Percentiles rank a stretch among this genome's conserved stretches.
These are phyloP conservation scores for Candida chauliodis DNA, from an alignment of 805 yeast species.

Conservation along the genomic window DNA sequence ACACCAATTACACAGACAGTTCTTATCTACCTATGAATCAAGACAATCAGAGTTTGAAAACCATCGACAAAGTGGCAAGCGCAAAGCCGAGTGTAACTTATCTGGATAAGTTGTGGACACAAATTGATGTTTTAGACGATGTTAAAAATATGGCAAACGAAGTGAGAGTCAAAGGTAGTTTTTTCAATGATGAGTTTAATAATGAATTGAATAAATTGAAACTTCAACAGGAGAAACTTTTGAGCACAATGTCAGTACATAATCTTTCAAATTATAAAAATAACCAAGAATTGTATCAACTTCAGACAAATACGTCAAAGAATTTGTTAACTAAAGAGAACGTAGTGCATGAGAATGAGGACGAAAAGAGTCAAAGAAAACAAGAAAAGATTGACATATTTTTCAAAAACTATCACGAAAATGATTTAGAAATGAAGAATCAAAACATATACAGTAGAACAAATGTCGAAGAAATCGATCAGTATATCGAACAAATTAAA, in stretches of 20 bases:
- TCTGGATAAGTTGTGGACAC: slow-evolving; percentile 83
- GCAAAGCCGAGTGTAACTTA: slow-evolving; percentile 58
- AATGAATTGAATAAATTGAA: slow-evolving; percentile 52
- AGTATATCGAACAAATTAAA: slow-evolving; percentile 48
- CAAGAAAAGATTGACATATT: slow-evolving; percentile 22
- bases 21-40: slow-evolving; percentile 3
- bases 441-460: slow-evolving; percentile 41
- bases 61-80: slow-evolving; percentile 49
- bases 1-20: slow-evolving; percentile 17
- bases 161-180: slow-evolving; percentile 41
- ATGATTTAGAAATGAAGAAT: slow-evolving; percentile 12
- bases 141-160: slow-evolving; percentile 57
- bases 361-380: slow-evolving; percentile 27
- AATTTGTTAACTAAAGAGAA: slow-evolving; percentile 15
- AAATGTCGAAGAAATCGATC: slow-evolving; percentile 49
- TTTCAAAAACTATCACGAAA: slow-evolving; percentile 19
- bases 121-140: slow-evolving; percentile 80
- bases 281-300: slow-evolving; percentile 13
- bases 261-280: slow-evolving; percentile 14
- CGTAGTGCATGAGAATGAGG: slow-evolving; percentile 9
- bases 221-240: slow-evolving; percentile 45
- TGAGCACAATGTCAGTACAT: slow-evolving; percentile 32
- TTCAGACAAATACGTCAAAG: slow-evolving; percentile 5
- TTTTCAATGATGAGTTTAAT: slow-evolving; percentile 50
- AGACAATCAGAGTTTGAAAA: slow-evolving; percentile 16